Conservation (phyloP, 805 yeast species). For the Schizosaccharomyces japonicus region DNA sequence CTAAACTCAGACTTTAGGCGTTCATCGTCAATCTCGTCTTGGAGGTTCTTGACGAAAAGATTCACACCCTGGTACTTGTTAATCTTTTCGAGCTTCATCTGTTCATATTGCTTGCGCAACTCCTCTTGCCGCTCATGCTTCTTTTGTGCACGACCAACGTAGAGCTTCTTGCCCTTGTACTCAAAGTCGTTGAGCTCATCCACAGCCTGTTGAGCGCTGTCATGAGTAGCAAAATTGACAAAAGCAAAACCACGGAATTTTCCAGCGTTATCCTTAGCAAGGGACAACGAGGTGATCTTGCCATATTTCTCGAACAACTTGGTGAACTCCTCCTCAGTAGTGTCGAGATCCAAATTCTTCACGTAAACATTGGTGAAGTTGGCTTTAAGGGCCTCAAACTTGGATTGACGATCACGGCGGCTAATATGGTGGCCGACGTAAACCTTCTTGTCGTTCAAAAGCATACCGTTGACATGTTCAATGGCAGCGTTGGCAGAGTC, state of each 20-base stretch:
- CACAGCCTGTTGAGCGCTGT: conserved; percentile 72
- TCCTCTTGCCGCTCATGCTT: conserved; percentile 92
- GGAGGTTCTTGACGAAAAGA: conserved; percentile 88
- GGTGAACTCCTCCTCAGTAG: conserved; percentile 28
- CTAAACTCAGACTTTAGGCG: conserved; percentile 74
- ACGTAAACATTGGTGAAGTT: conserved; percentile 89
- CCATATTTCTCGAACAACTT: conserved; percentile 55
- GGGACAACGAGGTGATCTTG: conserved; percentile 54
- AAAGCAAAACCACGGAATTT: conserved; percentile 91
- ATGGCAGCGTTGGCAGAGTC: conserved; percentile 88
- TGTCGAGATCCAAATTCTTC: conserved; percentile 61
- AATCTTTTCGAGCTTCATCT: conserved; percentile 70
- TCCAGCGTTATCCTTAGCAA: conserved; percentile 63
- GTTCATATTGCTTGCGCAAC: conserved; percentile 83
- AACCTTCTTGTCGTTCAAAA: conserved; percentile 84
- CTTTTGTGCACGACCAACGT: conserved; percentile 68
- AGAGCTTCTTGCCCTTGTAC: conserved; percentile 38
- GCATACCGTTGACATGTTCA: conserved; percentile 94
- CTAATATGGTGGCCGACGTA: conserved; percentile 86
- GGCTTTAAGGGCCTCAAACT: conserved; percentile 70
- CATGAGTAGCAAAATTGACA: conserved; percentile 73
- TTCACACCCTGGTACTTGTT: conserved; percentile 93
- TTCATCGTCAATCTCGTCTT: conserved; percentile 78
- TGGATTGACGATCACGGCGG: conserved; percentile 81
- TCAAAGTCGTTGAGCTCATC: conserved; percentile 77